phyloP scores from a whole-genome alignment of 345 rosid genomes.

The Psidium guajava region DNA sequence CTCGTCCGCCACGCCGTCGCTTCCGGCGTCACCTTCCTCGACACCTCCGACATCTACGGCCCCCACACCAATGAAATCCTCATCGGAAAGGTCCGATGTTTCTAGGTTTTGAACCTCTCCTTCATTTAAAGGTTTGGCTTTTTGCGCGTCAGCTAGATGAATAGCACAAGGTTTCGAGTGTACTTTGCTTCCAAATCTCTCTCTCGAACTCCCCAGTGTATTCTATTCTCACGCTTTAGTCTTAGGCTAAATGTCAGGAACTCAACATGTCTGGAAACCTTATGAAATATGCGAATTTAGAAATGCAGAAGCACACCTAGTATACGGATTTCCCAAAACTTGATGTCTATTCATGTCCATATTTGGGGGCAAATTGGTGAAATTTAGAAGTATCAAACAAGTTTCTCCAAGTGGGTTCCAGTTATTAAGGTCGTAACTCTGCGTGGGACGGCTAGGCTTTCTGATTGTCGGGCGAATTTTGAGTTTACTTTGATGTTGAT shows the following conservation, averaged over 20 bases:
- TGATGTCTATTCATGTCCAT: too few species aligned
- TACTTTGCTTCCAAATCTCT: background rate
- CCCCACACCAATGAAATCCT: background rate
- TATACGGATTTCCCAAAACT: too few species aligned
- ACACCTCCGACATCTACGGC: constrained; percentile 39
- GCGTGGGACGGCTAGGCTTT: background rate
- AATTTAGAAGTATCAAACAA: too few species aligned
- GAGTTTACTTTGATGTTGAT: background rate
- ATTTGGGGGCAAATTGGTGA: too few species aligned
- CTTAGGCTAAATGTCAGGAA: background rate
- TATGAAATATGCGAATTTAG: background rate
- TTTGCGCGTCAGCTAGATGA: background rate
- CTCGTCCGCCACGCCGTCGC: constrained; percentile 36
- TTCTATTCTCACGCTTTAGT: background rate
- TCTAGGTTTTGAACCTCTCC: background rate
- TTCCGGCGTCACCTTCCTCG: constrained; percentile 39
- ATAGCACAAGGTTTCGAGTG: background rate
- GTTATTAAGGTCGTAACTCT: background rate
- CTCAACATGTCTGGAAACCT: background rate
- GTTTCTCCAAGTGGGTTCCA: background rate
- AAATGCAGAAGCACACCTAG: background rate
- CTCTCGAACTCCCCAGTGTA: background rate
- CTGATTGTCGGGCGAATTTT: background rate
- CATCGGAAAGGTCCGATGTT: background rate
- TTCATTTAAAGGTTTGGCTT: background rate